A percentile compares a stretch with the other conserved stretches of the same genome.
phyloP scores from a whole-genome alignment of 2,329 filamentous ascomycete species.

The Lecanicillium sp. region DNA sequence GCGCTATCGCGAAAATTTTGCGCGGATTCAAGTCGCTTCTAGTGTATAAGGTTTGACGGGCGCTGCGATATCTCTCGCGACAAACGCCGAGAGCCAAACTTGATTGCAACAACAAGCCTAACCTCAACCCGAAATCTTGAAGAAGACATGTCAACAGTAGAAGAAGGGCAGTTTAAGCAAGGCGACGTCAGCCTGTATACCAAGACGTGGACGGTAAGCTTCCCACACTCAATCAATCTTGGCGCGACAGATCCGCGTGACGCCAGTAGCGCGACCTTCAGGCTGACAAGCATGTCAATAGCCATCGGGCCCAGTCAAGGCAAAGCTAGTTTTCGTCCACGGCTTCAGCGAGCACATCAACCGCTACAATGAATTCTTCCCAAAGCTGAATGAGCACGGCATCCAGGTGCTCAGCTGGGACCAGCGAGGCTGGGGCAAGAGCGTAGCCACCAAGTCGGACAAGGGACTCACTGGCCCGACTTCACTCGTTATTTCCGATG shows the following conservation, averaged over 20 bases:
- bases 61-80: background rate
- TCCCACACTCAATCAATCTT: background rate
- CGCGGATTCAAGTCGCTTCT: too few species aligned
- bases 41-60: too few species aligned
- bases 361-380: constrained; percentile 69
- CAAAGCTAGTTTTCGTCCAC: constrained; percentile 75
- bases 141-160: constrained; percentile 27
- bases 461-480: constrained; percentile 70
- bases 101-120: too few species aligned
- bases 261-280: too few species aligned
- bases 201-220: constrained; percentile 50
- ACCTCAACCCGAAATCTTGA: too few species aligned
- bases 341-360: constrained; percentile 84
- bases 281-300: constrained; percentile 16
- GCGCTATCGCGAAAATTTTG: too few species aligned
- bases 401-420: constrained; percentile 75
- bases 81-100: too few species aligned
- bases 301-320: constrained; percentile 50
- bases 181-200: constrained; percentile 40
- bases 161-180: constrained; percentile 42
- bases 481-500: constrained; percentile 62
- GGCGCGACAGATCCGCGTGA: too few species aligned
- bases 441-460: constrained; percentile 51
- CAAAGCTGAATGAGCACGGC: constrained; percentile 56
- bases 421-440: constrained; percentile 82